These are phyloP conservation scores for Aspergillus pseudoterreus DNA, from an alignment of 2,329 filamentous ascomycete species.

Conservation along the genomic window DNA sequence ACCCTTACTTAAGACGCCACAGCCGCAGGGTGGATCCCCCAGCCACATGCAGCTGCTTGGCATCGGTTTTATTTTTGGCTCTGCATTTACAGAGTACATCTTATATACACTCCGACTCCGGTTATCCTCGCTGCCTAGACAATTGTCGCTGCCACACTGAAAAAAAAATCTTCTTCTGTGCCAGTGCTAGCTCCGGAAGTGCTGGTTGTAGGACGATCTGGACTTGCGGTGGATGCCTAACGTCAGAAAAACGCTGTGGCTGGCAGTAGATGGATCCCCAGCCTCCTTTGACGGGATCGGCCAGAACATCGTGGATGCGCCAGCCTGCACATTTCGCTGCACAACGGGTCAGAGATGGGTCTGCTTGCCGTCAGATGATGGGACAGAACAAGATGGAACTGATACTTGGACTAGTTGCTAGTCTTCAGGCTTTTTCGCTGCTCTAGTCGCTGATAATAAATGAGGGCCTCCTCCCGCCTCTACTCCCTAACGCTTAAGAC, in stretches of 20 bases:
- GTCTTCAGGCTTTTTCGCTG: conserved; percentile 1
- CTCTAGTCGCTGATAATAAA: conserved; percentile 7
- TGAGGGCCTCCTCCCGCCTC: background rate
- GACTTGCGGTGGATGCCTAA: background rate
- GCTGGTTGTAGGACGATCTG: no score
- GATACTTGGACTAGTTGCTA: background rate
- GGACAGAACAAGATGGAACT: conserved; percentile 1
- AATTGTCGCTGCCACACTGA: background rate
- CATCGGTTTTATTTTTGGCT: background rate
- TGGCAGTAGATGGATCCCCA: conserved; percentile 15
- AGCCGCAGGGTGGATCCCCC: background rate
- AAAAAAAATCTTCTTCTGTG: background rate
- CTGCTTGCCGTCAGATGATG: conserved; percentile 14
- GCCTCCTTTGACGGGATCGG: conserved; percentile 19
- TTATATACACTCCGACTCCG: no score
- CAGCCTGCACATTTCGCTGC: conserved; percentile 15
- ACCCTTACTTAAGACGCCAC: conserved; percentile 4
- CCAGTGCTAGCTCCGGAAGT: no score
- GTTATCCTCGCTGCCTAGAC: background rate
- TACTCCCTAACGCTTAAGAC: background rate
- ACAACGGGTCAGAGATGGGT: conserved; percentile 9
- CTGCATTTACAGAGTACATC: background rate
- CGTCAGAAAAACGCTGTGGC: conserved; percentile 16
- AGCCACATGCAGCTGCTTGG: conserved; percentile 6
- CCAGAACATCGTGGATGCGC: conserved; percentile 13